A percentile compares a stretch with the other conserved stretches of the same genome.
Evolutionary conservation across 2,329 filamentous ascomycete genomes (phyloP).

Genomic region (Erysiphe pisi): DNA sequence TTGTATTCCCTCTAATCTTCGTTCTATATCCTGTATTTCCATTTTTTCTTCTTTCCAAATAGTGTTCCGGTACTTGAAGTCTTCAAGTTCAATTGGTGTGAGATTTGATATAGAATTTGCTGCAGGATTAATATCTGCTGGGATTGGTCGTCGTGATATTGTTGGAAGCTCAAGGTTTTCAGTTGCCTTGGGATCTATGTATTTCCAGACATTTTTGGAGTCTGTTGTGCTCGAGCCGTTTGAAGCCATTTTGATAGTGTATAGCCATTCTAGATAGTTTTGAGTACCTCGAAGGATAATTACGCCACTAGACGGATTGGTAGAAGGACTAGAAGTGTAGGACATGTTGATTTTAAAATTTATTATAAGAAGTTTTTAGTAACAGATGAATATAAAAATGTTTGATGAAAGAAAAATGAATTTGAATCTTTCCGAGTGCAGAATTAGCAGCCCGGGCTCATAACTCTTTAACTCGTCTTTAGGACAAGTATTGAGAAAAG

Average conservation of each 20-base stretch:
- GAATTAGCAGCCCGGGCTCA: too few species aligned
- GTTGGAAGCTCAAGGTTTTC: background rate
- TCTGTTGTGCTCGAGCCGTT: background rate
- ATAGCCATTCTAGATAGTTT: background rate
- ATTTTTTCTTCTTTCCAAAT: slow-evolving; percentile 2
- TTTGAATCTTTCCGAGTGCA: too few species aligned
- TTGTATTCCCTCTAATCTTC: background rate
- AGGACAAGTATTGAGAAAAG: too few species aligned
- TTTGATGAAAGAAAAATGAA: too few species aligned
- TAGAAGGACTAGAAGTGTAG: background rate
- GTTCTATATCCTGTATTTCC: background rate
- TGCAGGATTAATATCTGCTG: background rate
- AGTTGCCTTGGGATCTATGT: background rate
- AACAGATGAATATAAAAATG: too few species aligned
- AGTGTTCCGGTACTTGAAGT: background rate
- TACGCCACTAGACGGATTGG: background rate
- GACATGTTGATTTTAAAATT: background rate
- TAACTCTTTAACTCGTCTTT: too few species aligned
- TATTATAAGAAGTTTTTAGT: background rate
- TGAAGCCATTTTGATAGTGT: background rate
- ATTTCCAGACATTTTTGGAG: background rate
- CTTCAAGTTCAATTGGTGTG: background rate
- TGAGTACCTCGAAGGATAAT: background rate
- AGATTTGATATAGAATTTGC: background rate
- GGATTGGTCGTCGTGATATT: background rate